Percentiles rank a stretch among this genome's conserved stretches.
Evolutionary conservation across 164 flowering plant genomes (phyloP).

Genomic region (Vitis rotundifolia): DNA sequence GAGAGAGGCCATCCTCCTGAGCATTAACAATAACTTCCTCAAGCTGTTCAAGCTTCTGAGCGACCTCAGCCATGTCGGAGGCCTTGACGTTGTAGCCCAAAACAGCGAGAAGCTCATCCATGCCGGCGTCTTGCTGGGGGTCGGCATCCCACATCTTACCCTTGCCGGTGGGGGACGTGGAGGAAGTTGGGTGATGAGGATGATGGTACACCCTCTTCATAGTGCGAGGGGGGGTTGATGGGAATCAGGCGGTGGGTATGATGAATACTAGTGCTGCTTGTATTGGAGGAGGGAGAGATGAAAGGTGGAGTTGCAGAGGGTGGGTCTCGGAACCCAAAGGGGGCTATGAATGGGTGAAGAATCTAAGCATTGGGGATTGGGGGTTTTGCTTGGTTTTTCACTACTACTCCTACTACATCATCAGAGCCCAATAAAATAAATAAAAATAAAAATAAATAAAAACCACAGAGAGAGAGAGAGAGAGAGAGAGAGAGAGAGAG

Average conservation of each 20-base stretch:
- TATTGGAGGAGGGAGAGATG: no score
- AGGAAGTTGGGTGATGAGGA: neutral
- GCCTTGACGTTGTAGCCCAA: constrained; percentile 75
- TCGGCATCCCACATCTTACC: constrained; percentile 41
- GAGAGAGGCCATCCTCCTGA: constrained; percentile 51
- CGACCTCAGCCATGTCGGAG: constrained; percentile 83
- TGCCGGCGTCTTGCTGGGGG: constrained; percentile 38
- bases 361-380: constrained; percentile 33
- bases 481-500: neutral
- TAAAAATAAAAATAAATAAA: neutral
- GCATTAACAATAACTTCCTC: constrained; percentile 56
- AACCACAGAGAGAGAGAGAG: neutral
- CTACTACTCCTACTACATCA: constrained; percentile 12
- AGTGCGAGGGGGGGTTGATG: neutral
- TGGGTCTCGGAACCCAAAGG: constrained; percentile 3
- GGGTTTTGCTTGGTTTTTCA: constrained; percentile 17
- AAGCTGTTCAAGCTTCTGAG: constrained; percentile 75
- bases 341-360: constrained; percentile 16
- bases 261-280: no score
- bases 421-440: neutral
- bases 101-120: constrained; percentile 74
- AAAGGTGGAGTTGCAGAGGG: no score
- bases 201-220: constrained; percentile 27
- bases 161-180: constrained; percentile 25
- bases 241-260: no score